Conservation (phyloP, 257 asterid species). For the Dorcoceras hygrometricum region DNA sequence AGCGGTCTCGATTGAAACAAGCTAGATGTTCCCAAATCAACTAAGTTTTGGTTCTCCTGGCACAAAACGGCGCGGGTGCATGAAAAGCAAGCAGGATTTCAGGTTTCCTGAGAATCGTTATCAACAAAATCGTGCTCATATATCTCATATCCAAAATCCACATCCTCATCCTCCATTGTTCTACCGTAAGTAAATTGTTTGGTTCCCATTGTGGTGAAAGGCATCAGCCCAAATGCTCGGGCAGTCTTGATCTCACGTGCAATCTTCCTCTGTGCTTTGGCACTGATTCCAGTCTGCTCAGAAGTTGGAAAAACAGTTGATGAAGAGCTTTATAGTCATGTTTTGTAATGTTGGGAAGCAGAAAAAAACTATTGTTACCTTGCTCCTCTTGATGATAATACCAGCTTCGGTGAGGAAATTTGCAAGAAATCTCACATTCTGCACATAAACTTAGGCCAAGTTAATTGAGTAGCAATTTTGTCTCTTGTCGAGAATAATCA, state of each 20-base stretch:
- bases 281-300: conserved; percentile 52
- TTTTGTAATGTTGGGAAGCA: not conserved
- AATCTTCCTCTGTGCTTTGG: conserved; percentile 57
- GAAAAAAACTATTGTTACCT: conserved; percentile 41
- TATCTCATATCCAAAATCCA: conserved; percentile 37
- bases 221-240: conserved; percentile 91
- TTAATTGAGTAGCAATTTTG: not conserved
- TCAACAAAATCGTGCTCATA: conserved; percentile 48
- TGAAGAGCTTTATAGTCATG: conserved; percentile 3
- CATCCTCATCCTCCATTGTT: conserved; percentile 63
- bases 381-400: conserved; percentile 75
- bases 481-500: not conserved
- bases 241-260: conserved; percentile 95
- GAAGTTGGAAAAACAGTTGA: conserved; percentile 10
- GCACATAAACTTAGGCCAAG: conserved; percentile 24
- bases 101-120: conserved; percentile 14
- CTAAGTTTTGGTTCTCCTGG: not conserved
- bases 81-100: not conserved
- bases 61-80: not conserved
- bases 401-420: conserved; percentile 89
- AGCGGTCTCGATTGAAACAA: not conserved
- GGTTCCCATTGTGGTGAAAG: conserved; percentile 95
- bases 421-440: conserved; percentile 92
- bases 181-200: conserved; percentile 54
- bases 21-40: not conserved